Evolutionary conservation across 371 early-diverging fungal genomes (phyloP), one percentile per base, ranked within the genome.

Genomic region (Rhizopus delemar): DNA sequence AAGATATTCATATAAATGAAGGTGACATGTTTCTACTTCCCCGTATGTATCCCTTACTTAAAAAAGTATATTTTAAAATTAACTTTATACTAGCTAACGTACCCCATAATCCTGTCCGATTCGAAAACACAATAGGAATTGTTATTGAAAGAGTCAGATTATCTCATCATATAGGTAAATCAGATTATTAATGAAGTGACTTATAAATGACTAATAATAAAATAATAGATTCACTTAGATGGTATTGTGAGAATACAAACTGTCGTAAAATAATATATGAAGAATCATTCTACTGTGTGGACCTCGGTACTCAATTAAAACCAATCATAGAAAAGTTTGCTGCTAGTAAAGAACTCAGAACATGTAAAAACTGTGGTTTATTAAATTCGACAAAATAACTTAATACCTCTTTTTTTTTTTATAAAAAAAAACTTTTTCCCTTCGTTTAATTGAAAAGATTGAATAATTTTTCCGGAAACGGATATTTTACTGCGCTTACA

Each of bases 1-100:
- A 80, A 60, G 94, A 96, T 81, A 83, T 95, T 53, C 67, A 78
- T 51, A 91, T 98, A 65, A 68, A 80, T 46, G 96, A 96, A 74
- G 97, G 97, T 13, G 94, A 94, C 32, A 96, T 97, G 96, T 92
- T 95, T 68, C 73, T 98, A 61, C 72, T 98, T 62, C 96, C 97
- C 33, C 85, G 93, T 93, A 85, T 66, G 66, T 46, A 33, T 32
- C 36, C 54, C 13, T 41, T 46, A 34, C n/a, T 35, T 9, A 22
- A 22, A 22, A 22, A 22, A 22, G 22, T 22, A 22, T 58, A 22
- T 57, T 54, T 16, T 49, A 11, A n/a, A 53, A 22, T 46, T 59
- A 49, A 43, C 5, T 43, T 39, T 13, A 41, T 15, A 58, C 43
- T 65, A 91, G 95, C 84, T 22, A 89, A 89, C 66, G 82, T 83